These are phyloP conservation scores for Kwoniella dendrophila DNA, from an alignment of 768 basidiomycete genomes.

Conservation along the genomic window DNA sequence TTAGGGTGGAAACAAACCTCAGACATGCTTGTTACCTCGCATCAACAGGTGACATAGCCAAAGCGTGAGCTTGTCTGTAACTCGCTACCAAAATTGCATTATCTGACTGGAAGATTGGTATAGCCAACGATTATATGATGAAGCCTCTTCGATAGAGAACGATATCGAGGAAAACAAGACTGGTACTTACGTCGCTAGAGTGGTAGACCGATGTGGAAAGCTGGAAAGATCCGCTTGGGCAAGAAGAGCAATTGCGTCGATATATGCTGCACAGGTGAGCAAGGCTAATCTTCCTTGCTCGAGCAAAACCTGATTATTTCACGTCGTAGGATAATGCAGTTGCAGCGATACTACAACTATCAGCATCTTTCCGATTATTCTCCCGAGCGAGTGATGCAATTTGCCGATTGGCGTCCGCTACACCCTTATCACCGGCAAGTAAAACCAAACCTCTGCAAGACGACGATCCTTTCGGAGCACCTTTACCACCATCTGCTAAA, in stretches of 20 bases:
- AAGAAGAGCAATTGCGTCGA: slow-evolving; percentile 66
- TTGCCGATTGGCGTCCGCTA: slow-evolving; percentile 60
- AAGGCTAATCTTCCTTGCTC: not conserved
- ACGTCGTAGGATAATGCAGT: slow-evolving; percentile 65
- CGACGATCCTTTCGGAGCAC: slow-evolving; percentile 59
- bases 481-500: slow-evolving; percentile 31
- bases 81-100: not conserved
- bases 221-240: slow-evolving; percentile 76
- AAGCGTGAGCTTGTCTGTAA: slow-evolving; percentile 63
- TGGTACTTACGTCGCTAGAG: slow-evolving; percentile 62
- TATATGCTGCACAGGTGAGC: slow-evolving; percentile 69
- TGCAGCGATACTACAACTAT: slow-evolving; percentile 63
- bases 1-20: slow-evolving; percentile 64
- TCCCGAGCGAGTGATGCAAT: slow-evolving; percentile 75
- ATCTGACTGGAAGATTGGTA: not conserved
- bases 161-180: slow-evolving; percentile 59
- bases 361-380: slow-evolving; percentile 76
- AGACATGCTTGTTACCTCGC: slow-evolving; percentile 57
- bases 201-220: slow-evolving; percentile 64
- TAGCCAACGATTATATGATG: slow-evolving; percentile 42
- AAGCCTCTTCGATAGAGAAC: slow-evolving; percentile 57
- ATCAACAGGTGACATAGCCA: slow-evolving; percentile 15
- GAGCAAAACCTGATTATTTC: not conserved
- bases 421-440: slow-evolving; percentile 64
- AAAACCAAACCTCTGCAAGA: slow-evolving; percentile 54